Base-by-base conservation (phyloP, 768 basidiomycete genomes). In the Termitomyces sp. region DNA sequence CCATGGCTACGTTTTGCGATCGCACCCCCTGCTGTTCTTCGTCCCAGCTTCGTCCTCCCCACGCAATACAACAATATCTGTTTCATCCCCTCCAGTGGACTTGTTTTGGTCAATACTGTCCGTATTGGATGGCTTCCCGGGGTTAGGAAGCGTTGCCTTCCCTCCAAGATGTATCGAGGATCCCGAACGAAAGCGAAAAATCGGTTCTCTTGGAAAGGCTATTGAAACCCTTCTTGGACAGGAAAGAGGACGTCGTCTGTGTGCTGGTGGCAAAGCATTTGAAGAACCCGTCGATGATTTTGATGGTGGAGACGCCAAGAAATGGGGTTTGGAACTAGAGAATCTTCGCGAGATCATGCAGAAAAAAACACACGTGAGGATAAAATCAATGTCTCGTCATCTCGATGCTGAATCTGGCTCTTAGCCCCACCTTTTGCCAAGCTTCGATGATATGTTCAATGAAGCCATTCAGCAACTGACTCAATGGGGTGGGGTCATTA, bases 111-210 rank as follows among this genome's bases (percentile, higher is more conserved):
- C 78, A 67, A 68, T 76, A 46, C 70, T 88, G 58, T 80, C 79
- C 45, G 59, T 78, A 12, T 74, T 85, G 49, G 81, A 94, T 73
- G 92, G 92, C 35, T 70, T 93, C 53, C 92, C 92, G 22, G 83
- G 85, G 36, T 74, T 92, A 24, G 90, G 91, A n/a, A 84, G 89
- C 62, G 80, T 94, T 44, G 90, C 86, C 22, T 78, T 94, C 55
- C 85, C 91, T 28, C 89, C 90, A 44, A 79, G 83, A 50, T 94
- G 92, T 69, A 76, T 86, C 53, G 88, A 89, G 75, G 91, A 94
- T 74, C 90, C 90, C 57, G 84, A 78, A 69, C 79, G 92, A 69
- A 91, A 87, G 74, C 75, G 79, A 57, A 80, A 88, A 65, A 90
- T 94, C 50, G 91, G 91, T 39, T 81, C 76, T 22, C 75, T 95